Evolutionary conservation across 495 filamentous ascomycete genomes (phyloP).

Genomic region (Penicillium soppii): DNA sequence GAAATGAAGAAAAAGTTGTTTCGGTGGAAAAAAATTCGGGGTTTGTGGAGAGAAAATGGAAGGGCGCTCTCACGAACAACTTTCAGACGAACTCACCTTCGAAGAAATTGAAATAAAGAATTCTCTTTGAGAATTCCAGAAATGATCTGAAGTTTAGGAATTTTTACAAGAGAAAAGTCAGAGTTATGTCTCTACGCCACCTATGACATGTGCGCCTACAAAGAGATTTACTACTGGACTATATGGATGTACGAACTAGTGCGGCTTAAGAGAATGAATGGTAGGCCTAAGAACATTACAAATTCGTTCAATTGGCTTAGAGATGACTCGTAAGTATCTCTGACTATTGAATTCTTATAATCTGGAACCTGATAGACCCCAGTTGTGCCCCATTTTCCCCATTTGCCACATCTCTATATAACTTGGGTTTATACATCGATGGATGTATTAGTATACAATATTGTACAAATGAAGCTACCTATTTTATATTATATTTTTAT

Average conservation of each 20-base stretch:
- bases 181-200: constrained; percentile 5
- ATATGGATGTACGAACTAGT: not conserved
- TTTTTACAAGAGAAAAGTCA: not conserved
- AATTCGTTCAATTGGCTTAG: too few species aligned
- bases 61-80: too few species aligned
- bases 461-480: too few species aligned
- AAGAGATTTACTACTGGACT: not conserved
- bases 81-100: constrained; percentile 8
- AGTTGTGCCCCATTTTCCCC: constrained; percentile 7
- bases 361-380: constrained; percentile 8
- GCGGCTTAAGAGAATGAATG: not conserved
- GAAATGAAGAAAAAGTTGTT: constrained; percentile 24
- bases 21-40: constrained; percentile 23
- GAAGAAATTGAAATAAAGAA: not conserved
- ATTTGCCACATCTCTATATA: constrained; percentile 4
- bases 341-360: not conserved
- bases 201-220: constrained; percentile 6
- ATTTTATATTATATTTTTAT: too few species aligned
- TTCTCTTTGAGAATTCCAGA: not conserved
- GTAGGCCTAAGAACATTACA: too few species aligned
- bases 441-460: not conserved
- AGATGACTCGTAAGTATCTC: too few species aligned
- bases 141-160: not conserved
- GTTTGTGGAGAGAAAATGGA: constrained; percentile 14
- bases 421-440: not conserved